Percentiles rank a stretch among this genome's conserved stretches.
Conservation (phyloP, 768 basidiomycete species). For the Baorangia bicolor region DNA sequence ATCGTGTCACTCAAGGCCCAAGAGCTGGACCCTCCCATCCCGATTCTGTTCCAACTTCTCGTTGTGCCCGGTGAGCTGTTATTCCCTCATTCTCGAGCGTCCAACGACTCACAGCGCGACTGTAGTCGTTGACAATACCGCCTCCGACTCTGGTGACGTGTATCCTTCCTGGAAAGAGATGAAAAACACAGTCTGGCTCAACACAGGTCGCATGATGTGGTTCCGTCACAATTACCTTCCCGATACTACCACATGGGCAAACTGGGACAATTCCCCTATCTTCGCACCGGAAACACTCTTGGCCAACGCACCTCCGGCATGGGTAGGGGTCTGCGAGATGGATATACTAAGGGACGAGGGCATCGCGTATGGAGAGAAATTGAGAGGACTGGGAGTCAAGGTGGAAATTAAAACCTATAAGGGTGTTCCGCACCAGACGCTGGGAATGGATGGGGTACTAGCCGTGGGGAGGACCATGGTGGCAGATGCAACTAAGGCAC, state of each 20-base stretch:
- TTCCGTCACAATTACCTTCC: slow-evolving; percentile 69
- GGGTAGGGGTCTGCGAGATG: slow-evolving; percentile 61
- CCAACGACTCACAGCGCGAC: background rate
- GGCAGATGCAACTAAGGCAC: slow-evolving; percentile 20
- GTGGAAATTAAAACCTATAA: slow-evolving; percentile 57
- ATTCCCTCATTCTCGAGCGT: background rate
- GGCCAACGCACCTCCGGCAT: slow-evolving; percentile 51
- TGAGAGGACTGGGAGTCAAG: slow-evolving; percentile 50
- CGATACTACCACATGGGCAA: slow-evolving; percentile 51
- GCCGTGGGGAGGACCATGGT: slow-evolving; percentile 14
- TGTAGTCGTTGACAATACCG: slow-evolving; percentile 66
- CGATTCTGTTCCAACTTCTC: slow-evolving; percentile 62
- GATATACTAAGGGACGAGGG: slow-evolving; percentile 72
- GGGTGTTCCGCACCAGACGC: slow-evolving; percentile 61
- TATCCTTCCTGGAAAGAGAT: slow-evolving; percentile 58
- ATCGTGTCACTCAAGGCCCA: slow-evolving; percentile 64
- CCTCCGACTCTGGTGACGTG: slow-evolving; percentile 36
- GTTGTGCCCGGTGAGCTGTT: slow-evolving; percentile 51
- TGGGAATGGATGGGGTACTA: slow-evolving; percentile 63
- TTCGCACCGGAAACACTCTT: slow-evolving; percentile 60
- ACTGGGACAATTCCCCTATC: slow-evolving; percentile 72
- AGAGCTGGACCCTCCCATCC: slow-evolving; percentile 46
- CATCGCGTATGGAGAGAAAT: slow-evolving; percentile 56
- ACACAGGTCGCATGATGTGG: slow-evolving; percentile 67
- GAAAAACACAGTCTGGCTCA: slow-evolving; percentile 56